These are phyloP conservation scores for Domatiomyces catenatus DNA, from an alignment of 2,329 filamentous ascomycete species.

Conservation along the genomic window DNA sequence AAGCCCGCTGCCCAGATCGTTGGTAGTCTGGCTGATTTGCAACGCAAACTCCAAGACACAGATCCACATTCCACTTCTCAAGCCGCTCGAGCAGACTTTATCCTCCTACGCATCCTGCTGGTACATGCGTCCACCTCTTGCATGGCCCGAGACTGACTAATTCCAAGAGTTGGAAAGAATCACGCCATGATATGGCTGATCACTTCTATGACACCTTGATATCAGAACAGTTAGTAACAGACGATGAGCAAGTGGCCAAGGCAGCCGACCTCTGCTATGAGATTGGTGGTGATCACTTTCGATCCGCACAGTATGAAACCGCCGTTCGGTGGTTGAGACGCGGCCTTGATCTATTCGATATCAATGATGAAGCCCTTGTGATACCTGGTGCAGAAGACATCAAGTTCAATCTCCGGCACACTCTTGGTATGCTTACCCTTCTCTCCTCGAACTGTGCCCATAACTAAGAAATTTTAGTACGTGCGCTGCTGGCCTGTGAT, in stretches of 20 bases:
- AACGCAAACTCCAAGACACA: conserved; percentile 20
- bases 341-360: conserved; percentile 44
- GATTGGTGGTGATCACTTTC: conserved; percentile 49
- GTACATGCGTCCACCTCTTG: conserved; percentile 30
- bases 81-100: conserved; percentile 37
- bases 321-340: conserved; percentile 61
- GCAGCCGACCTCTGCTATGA: conserved; percentile 55
- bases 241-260: conserved; percentile 40
- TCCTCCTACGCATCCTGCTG: conserved; percentile 49
- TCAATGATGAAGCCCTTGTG: conserved; percentile 39
- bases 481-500: conserved; percentile 11
- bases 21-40: conserved; percentile 47
- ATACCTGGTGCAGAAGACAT: conserved; percentile 49
- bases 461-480: conserved; percentile 10
- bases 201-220: conserved; percentile 53
- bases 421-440: conserved; percentile 33
- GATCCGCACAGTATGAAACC: conserved; percentile 36
- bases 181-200: conserved; percentile 59
- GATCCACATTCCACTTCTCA: conserved; percentile 5
- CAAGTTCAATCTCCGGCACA: conserved; percentile 50
- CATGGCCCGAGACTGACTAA: neutral
- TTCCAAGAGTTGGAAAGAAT: conserved; percentile 57
- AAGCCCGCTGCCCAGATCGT: conserved; percentile 46
- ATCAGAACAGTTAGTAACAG: conserved; percentile 25
- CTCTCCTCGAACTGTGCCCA: neutral